phyloP scores from a whole-genome alignment of 352 stramenopile genomes.

The Globisporangium apiculatum region DNA sequence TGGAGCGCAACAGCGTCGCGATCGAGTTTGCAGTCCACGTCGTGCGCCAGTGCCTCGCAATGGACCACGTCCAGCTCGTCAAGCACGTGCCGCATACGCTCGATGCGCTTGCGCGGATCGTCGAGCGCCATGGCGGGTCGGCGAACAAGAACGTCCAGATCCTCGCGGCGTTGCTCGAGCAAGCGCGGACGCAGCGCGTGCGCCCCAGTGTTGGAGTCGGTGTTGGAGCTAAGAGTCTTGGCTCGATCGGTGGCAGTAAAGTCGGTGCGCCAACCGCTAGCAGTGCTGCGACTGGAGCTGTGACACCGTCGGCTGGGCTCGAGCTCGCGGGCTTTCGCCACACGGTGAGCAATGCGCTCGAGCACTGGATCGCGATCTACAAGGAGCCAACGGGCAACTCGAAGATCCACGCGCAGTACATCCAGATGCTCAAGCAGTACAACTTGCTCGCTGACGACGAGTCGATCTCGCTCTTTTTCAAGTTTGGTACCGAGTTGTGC shows the following conservation, averaged over 20 bases:
- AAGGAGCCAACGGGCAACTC: slow-evolving; percentile 90
- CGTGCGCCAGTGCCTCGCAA: slow-evolving; percentile 86
- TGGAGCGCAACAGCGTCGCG: slow-evolving; percentile 92
- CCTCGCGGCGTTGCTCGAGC: slow-evolving; percentile 66
- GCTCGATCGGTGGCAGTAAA: slow-evolving; percentile 31
- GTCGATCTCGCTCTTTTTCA: slow-evolving; percentile 96
- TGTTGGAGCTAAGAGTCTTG: slow-evolving; percentile 30
- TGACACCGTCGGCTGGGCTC: slow-evolving; percentile 10
- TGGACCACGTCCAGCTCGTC: slow-evolving; percentile 90
- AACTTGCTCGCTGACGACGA: slow-evolving; percentile 95
- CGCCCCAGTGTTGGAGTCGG: not conserved
- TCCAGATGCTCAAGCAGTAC: slow-evolving; percentile 96
- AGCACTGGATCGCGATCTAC: slow-evolving; percentile 98
- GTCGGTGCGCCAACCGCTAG: not conserved
- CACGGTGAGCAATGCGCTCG: slow-evolving; percentile 90
- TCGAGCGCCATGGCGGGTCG: slow-evolving; percentile 69
- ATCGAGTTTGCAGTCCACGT: slow-evolving; percentile 97
- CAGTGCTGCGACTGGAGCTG: too few species aligned
- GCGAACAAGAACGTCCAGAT: slow-evolving; percentile 87
- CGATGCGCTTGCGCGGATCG: slow-evolving; percentile 82
- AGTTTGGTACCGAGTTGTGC: slow-evolving; percentile 94
- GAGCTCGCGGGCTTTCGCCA: slow-evolving; percentile 79
- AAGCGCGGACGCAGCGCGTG: slow-evolving; percentile 50
- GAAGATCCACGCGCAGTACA: slow-evolving; percentile 95
- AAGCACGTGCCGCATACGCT: slow-evolving; percentile 92